A percentile compares a stretch with the other conserved stretches of the same genome.
These are phyloP conservation scores for Grosmannia huntii DNA, from an alignment of 2,329 filamentous ascomycete genomes.

Conservation along the genomic window DNA sequence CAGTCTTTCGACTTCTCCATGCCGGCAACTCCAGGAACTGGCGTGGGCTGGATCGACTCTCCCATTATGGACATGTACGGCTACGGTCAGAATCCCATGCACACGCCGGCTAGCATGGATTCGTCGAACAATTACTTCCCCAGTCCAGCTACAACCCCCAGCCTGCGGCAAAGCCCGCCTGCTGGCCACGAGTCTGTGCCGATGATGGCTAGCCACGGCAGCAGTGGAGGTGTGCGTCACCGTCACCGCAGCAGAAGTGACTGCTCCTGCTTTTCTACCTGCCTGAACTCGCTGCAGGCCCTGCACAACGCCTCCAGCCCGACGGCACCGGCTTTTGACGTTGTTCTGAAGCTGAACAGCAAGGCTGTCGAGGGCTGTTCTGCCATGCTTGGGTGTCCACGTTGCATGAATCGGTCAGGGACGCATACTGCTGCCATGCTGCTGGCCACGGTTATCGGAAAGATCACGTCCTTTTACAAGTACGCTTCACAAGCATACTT, in stretches of 20 bases:
- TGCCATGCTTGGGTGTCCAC: conserved; percentile 30
- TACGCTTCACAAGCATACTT: conserved; percentile 27
- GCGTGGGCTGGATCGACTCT: conserved; percentile 8
- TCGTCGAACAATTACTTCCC: conserved; percentile 22
- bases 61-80: conserved; percentile 17
- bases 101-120: conserved; percentile 23
- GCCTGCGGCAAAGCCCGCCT: conserved; percentile 17
- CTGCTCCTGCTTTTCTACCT: conserved; percentile 34
- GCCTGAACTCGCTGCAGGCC: conserved; percentile 32
- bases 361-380: conserved; percentile 36
- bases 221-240: background rate
- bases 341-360: conserved; percentile 31
- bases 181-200: conserved; percentile 17
- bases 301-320: conserved; percentile 31
- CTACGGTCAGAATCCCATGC: conserved; percentile 20
- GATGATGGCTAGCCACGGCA: background rate
- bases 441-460: conserved; percentile 34
- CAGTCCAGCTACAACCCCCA: conserved; percentile 26
- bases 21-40: background rate
- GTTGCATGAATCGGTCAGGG: conserved; percentile 30
- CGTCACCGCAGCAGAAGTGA: background rate
- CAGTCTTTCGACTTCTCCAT: conserved; percentile 22
- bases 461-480: conserved; percentile 34
- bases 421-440: conserved; percentile 34
- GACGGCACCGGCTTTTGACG: conserved; percentile 21